A percentile compares a stretch with the other conserved stretches of the same genome.
Conservation (phyloP, 805 yeast genomes). For the Myxozyma vanderwaltii region DNA sequence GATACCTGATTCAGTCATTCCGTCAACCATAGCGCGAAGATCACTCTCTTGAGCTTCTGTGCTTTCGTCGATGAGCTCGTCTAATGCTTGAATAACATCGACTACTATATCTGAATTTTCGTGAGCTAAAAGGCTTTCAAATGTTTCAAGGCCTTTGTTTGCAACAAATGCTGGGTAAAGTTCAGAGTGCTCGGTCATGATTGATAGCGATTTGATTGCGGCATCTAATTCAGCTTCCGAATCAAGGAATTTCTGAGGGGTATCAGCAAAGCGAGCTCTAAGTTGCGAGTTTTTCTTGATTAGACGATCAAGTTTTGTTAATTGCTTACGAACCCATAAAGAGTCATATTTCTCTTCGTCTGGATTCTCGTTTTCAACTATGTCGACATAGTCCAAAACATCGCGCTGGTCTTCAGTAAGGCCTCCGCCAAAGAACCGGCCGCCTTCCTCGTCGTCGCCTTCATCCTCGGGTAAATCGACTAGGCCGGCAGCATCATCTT, state of each 20-base stretch:
- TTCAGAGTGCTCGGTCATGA: slow-evolving; percentile 26
- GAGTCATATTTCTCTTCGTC: slow-evolving; percentile 20
- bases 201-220: slow-evolving; percentile 24
- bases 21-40: slow-evolving; percentile 14
- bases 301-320: slow-evolving; percentile 23
- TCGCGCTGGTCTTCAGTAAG: slow-evolving; percentile 30
- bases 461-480: slow-evolving; percentile 4
- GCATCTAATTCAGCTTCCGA: slow-evolving; percentile 35
- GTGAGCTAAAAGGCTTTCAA: slow-evolving; percentile 25
- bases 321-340: slow-evolving; percentile 25
- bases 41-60: slow-evolving; percentile 20
- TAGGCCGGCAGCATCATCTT: neutral
- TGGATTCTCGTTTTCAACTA: slow-evolving; percentile 6
- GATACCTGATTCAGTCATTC: slow-evolving; percentile 14
- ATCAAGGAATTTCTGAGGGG: slow-evolving; percentile 34
- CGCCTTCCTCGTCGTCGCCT: slow-evolving; percentile 35
- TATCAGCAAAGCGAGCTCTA: slow-evolving; percentile 28
- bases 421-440: slow-evolving; percentile 36
- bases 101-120: slow-evolving; percentile 34
- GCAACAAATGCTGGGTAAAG: slow-evolving; percentile 30
- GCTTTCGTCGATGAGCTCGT: slow-evolving; percentile 34
- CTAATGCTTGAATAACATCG: slow-evolving; percentile 31
- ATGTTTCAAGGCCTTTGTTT: slow-evolving; percentile 10
- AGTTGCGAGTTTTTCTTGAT: slow-evolving; percentile 29
- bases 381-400: slow-evolving; percentile 32